These are phyloP conservation scores for Cytospora piceicola DNA, from an alignment of 2,329 filamentous ascomycete species.

Conservation along the genomic window DNA sequence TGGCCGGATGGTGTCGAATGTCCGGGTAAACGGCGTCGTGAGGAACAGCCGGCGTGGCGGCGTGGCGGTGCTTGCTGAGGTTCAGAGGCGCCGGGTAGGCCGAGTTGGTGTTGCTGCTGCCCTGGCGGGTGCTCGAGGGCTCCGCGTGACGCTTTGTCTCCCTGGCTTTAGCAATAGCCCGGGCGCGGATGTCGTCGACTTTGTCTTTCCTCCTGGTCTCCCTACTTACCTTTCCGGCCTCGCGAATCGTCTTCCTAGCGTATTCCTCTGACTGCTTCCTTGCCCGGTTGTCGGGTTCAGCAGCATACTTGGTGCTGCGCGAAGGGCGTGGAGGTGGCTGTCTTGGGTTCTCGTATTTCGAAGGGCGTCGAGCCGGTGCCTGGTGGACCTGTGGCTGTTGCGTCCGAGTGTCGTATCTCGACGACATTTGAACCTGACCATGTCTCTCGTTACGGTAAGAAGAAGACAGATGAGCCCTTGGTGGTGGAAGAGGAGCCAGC, in stretches of 20 bases:
- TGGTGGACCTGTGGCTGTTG: background rate
- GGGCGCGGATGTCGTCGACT: slow-evolving; percentile 9
- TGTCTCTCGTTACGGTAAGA: background rate
- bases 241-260: background rate
- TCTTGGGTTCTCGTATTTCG: background rate
- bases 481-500: background rate
- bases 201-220: background rate
- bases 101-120: background rate
- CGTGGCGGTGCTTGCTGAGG: background rate
- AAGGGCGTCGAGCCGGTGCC: background rate
- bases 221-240: background rate
- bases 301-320: background rate
- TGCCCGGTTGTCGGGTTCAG: background rate
- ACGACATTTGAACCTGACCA: background rate
- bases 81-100: slow-evolving; percentile 3
- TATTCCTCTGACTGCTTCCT: background rate
- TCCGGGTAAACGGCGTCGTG: background rate
- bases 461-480: background rate
- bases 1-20: background rate
- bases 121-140: background rate
- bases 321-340: background rate
- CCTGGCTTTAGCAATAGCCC: slow-evolving; percentile 5
- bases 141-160: background rate
- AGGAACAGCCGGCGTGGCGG: background rate
- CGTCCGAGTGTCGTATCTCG: background rate